A percentile compares a stretch with the other conserved stretches of the same genome.
Evolutionary conservation across 2,329 filamentous ascomycete species (phyloP).

Genomic region (Neofusicoccum laricinum): DNA sequence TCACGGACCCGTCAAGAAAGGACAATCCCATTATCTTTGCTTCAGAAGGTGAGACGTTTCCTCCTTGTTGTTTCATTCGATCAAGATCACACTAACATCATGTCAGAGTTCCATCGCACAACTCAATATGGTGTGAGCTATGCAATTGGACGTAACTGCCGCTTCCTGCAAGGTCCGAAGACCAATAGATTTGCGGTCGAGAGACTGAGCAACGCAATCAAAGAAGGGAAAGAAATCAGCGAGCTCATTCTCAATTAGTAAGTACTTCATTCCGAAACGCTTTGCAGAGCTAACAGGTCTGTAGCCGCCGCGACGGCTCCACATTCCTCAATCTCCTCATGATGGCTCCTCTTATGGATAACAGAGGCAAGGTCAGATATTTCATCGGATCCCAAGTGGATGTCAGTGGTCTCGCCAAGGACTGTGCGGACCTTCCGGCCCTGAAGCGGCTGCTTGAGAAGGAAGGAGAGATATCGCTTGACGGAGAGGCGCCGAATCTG

Average conservation of each 20-base stretch:
- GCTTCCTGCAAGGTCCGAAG: constrained; percentile 73
- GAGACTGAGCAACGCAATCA: constrained; percentile 60
- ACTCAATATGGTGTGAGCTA: constrained; percentile 74
- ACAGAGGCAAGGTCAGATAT: constrained; percentile 63
- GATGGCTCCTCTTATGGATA: constrained; percentile 69
- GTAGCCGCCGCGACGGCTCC: constrained; percentile 67
- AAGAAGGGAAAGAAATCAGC: constrained; percentile 64
- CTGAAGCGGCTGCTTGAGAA: constrained; percentile 49
- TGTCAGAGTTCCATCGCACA: constrained; percentile 67
- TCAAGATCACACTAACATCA: constrained; percentile 16
- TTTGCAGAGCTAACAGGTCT: background rate
- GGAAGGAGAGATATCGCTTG: constrained; percentile 24
- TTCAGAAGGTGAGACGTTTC: constrained; percentile 58
- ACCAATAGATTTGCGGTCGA: constrained; percentile 63
- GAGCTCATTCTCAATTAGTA: constrained; percentile 76
- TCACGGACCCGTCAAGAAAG: constrained; percentile 68
- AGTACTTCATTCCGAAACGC: constrained; percentile 24
- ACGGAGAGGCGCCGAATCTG: background rate
- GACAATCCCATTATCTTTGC: constrained; percentile 78
- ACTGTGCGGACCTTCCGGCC: constrained; percentile 63
- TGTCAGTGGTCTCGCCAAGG: constrained; percentile 65
- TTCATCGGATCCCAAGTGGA: constrained; percentile 72
- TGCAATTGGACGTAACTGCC: constrained; percentile 71
- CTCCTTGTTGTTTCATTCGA: background rate
- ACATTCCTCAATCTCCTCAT: constrained; percentile 76